phyloP scores from a whole-genome alignment of 768 basidiomycete genomes.

The Kwoniella mangroviensis region DNA sequence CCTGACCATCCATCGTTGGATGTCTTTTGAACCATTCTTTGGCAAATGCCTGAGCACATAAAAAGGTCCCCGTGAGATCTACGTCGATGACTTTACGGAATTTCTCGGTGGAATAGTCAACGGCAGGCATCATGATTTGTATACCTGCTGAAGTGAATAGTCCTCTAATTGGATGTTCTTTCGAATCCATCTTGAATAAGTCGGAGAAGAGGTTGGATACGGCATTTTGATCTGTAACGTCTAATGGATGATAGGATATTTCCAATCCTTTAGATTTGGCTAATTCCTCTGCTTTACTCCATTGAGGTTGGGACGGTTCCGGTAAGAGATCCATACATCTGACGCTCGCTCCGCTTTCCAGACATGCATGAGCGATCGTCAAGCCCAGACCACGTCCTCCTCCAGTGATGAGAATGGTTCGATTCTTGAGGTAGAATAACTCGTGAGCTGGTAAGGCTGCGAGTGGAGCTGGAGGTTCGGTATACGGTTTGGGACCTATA shows the following conservation, averaged over 20 bases:
- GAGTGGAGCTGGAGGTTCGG: conserved; percentile 25
- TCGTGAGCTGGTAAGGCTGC: conserved; percentile 28
- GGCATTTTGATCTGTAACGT: conserved; percentile 23
- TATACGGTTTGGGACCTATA: background rate
- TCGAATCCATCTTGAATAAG: conserved; percentile 6
- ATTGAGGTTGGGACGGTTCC: conserved; percentile 37
- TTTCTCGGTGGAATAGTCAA: conserved; percentile 30
- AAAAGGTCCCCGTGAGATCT: conserved; percentile 35
- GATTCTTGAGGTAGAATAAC: conserved; percentile 43
- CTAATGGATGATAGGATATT: conserved; percentile 22
- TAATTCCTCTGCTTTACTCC: conserved; percentile 24
- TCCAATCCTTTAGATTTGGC: conserved; percentile 9
- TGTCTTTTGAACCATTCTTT: conserved; percentile 26
- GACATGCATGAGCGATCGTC: conserved; percentile 41
- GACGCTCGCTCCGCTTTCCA: conserved; percentile 47
- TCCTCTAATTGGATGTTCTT: conserved; percentile 18
- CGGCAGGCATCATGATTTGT: conserved; percentile 30
- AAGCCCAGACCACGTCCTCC: conserved; percentile 52
- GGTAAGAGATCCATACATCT: conserved; percentile 46
- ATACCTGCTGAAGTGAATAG: conserved; percentile 34
- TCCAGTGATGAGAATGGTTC: conserved; percentile 48
- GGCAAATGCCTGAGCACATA: conserved; percentile 31
- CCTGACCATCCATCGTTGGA: conserved; percentile 8
- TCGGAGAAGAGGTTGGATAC: conserved; percentile 17
- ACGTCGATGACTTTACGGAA: conserved; percentile 40